A percentile compares a stretch with the other conserved stretches of the same genome.
Evolutionary conservation across 148 eudicot species (phyloP).

Genomic region (Nepenthes mirabilis): DNA sequence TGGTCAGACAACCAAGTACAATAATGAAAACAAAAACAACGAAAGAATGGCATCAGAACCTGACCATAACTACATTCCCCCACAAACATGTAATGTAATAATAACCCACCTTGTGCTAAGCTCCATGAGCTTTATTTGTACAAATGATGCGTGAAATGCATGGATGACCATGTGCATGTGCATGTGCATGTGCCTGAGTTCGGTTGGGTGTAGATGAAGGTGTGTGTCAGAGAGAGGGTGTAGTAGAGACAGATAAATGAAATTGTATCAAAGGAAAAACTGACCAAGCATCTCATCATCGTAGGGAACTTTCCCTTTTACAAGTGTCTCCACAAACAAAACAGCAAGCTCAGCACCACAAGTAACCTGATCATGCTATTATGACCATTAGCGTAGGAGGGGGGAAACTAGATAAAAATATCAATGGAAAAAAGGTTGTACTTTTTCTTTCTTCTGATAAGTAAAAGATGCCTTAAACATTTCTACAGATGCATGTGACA

Average conservation of each 20-base stretch:
- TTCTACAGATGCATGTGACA: too few species aligned
- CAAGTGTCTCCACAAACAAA: constrained; percentile 66
- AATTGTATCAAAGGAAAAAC: constrained; percentile 16
- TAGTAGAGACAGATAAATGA: constrained; percentile 1
- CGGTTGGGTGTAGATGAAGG: too few species aligned
- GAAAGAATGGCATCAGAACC: not conserved
- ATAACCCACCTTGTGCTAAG: not conserved
- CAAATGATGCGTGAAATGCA: not conserved
- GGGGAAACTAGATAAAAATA: not conserved
- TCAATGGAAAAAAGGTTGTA: not conserved
- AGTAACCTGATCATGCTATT: constrained; percentile 42
- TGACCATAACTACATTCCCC: too few species aligned
- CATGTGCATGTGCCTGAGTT: not conserved
- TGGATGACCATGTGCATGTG: not conserved
- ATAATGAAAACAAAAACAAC: not conserved
- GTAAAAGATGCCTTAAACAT: too few species aligned
- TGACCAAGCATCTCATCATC: constrained; percentile 54
- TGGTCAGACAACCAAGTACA: not conserved
- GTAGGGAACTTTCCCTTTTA: constrained; percentile 62
- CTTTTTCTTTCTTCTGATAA: too few species aligned
- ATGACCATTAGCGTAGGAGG: not conserved
- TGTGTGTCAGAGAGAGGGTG: not conserved
- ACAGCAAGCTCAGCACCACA: constrained; percentile 96
- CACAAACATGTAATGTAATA: too few species aligned
- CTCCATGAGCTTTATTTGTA: not conserved